Conservation (phyloP, 2,329 filamentous ascomycete genomes). For the Talaromyces sp. region DNA sequence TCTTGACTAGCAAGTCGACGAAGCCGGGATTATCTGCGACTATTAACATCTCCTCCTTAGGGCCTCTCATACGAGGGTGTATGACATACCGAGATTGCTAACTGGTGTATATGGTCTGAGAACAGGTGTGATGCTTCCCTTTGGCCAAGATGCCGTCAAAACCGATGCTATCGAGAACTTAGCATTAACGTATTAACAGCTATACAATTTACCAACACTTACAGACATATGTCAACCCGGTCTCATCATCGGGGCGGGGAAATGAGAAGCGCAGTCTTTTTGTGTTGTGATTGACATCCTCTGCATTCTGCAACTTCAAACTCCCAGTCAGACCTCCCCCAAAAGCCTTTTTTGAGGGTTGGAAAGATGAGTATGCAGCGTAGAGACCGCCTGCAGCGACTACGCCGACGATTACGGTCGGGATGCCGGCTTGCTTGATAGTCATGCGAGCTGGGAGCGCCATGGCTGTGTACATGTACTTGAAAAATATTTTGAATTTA, state of each 20-base stretch:
- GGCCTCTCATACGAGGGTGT: neutral
- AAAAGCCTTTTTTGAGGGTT: conserved; percentile 3
- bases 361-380: conserved; percentile 6
- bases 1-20: conserved; percentile 63
- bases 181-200: neutral
- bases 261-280: conserved; percentile 11
- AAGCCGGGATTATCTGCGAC: conserved; percentile 51
- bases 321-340: neutral
- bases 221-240: conserved; percentile 10
- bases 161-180: conserved; percentile 44
- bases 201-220: neutral
- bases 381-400: conserved; percentile 5
- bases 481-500: neutral
- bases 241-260: conserved; percentile 4
- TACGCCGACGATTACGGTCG: conserved; percentile 1
- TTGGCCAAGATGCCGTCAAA: conserved; percentile 57
- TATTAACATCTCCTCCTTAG: neutral
- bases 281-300: conserved; percentile 12
- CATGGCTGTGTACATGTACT: neutral
- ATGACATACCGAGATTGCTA: conserved; percentile 44
- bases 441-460: neutral
- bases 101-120: conserved; percentile 65
- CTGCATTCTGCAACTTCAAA: conserved; percentile 3
- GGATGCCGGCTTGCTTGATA: conserved; percentile 1
- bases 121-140: conserved; percentile 55